phyloP scores from a whole-genome alignment of 495 filamentous ascomycete species.

The Chaetomidium leptoderma region DNA sequence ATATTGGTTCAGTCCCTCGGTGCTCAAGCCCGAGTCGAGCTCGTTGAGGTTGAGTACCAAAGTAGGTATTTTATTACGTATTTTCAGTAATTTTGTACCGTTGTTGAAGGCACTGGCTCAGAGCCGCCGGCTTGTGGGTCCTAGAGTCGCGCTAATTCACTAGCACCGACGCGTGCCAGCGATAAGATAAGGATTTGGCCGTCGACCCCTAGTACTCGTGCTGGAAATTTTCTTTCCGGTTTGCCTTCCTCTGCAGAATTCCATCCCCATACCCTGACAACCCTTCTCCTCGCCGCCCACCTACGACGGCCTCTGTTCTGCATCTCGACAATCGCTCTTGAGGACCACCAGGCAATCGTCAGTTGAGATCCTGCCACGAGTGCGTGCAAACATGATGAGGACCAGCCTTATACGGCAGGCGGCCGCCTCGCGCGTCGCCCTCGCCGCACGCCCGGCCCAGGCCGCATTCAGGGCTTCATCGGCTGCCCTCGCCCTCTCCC shows the following conservation, averaged over 20 bases:
- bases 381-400: constrained; percentile 27
- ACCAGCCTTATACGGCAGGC: constrained; percentile 30
- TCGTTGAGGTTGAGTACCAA: too few species aligned
- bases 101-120: too few species aligned
- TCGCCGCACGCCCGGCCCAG: constrained; percentile 25
- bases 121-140: neutral
- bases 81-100: too few species aligned
- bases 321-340: neutral
- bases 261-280: constrained; percentile 5
- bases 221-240: constrained; percentile 17
- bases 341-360: neutral
- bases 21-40: too few species aligned
- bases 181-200: constrained; percentile 18
- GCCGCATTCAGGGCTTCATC: constrained; percentile 23
- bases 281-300: neutral
- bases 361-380: neutral
- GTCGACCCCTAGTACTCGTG: neutral
- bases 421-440: constrained; percentile 27
- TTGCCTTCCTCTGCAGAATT: constrained; percentile 4
- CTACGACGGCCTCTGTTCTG: neutral
- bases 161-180: neutral
- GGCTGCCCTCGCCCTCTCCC: constrained; percentile 19
- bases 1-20: too few species aligned
- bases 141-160: neutral
- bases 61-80: too few species aligned